These are phyloP conservation scores for Rhododendron vialii DNA, from an alignment of 148 eudicot genomes.

Conservation along the genomic window DNA sequence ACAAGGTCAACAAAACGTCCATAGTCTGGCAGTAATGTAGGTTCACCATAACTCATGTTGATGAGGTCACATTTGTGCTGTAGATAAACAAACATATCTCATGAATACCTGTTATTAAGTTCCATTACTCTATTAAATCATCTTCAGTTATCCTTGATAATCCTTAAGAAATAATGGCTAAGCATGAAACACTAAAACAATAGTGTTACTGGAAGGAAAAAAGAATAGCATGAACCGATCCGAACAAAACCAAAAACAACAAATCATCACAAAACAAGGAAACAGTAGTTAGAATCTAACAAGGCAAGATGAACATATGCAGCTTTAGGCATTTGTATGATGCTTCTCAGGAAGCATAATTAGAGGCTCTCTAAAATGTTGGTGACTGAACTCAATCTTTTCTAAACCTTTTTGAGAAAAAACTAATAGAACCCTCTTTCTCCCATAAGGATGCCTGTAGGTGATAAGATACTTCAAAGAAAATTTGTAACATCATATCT, in stretches of 20 bases:
- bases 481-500: not conserved
- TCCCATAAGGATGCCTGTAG: not conserved
- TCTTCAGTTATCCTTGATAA: not conserved
- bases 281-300: not conserved
- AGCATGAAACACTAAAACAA: not conserved
- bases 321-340: not conserved
- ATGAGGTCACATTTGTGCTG: constrained; percentile 99
- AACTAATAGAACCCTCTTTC: not conserved
- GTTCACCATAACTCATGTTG: constrained; percentile 98
- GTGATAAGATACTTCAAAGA: not conserved
- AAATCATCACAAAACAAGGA: not conserved
- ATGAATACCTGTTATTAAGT: not conserved
- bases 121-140: not conserved
- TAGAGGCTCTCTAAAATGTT: not conserved
- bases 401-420: not conserved
- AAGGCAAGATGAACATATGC: not conserved
- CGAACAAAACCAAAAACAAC: not conserved
- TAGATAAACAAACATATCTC: constrained; percentile 9
- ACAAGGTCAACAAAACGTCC: constrained; percentile 98
- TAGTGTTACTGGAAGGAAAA: not conserved
- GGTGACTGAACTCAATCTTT: not conserved
- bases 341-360: not conserved
- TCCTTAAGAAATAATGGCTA: not conserved
- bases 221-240: not conserved
- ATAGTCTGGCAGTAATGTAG: constrained; percentile 85